These are phyloP conservation scores for Hymenoscyphus fructigenus DNA, from an alignment of 2,329 filamentous ascomycete species.

Conservation along the genomic window DNA sequence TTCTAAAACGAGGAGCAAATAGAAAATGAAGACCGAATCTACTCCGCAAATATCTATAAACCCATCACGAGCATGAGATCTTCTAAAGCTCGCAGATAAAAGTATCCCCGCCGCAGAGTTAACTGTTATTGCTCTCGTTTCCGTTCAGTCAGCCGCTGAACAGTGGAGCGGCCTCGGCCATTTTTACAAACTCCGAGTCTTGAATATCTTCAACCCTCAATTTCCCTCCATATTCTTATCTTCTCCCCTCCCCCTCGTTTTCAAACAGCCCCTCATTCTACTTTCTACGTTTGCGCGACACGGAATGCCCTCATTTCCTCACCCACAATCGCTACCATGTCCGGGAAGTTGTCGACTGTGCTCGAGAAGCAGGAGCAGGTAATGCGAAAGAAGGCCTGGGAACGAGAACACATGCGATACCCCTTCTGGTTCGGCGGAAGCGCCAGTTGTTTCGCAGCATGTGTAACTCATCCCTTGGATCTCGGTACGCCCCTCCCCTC, in stretches of 20 bases:
- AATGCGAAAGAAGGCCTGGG: conserved; percentile 24
- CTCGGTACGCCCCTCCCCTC: conserved; percentile 59
- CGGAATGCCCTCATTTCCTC: conserved; percentile 28
- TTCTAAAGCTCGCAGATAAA: neutral
- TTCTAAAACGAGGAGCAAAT: neutral
- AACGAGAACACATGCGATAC: conserved; percentile 48
- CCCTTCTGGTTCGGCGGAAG: conserved; percentile 97
- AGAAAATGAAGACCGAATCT: neutral
- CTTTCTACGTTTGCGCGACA: conserved; percentile 12
- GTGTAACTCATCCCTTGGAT: conserved; percentile 91
- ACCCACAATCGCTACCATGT: conserved; percentile 26
- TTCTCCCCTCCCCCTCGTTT: conserved; percentile 13
- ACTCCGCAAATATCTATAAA: neutral
- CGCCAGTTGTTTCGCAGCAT: conserved; percentile 86
- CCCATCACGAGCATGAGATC: neutral
- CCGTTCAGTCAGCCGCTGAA: neutral
- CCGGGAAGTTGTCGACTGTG: conserved; percentile 18
- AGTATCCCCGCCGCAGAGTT: neutral
- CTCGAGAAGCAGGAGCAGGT: conserved; percentile 23
- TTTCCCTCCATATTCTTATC: neutral
- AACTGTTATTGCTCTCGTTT: neutral
- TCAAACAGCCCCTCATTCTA: neutral
- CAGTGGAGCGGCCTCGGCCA: conserved; percentile 1
- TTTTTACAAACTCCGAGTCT: conserved; percentile 1
- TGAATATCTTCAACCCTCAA: conserved; percentile 1